These are phyloP conservation scores for Boletus fagicola DNA, from an alignment of 768 basidiomycete genomes.

Conservation along the genomic window DNA sequence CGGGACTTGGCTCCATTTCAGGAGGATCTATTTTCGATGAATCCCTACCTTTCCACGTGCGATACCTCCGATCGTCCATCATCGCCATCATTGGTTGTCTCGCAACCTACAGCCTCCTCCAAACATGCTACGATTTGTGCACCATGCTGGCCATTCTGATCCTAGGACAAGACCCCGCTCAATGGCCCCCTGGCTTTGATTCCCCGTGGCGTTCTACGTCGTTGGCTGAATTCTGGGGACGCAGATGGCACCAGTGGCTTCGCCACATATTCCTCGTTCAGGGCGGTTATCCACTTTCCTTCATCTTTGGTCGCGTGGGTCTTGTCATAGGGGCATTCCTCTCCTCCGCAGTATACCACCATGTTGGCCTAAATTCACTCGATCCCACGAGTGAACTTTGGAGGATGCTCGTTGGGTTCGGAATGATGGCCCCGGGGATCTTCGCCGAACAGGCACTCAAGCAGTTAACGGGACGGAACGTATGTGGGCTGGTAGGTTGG, in stretches of 20 bases:
- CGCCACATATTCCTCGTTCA: slow-evolving; percentile 33
- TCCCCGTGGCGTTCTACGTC: slow-evolving; percentile 37
- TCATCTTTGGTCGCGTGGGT: slow-evolving; percentile 47
- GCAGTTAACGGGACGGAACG: slow-evolving; percentile 24
- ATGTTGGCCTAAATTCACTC: slow-evolving; percentile 47
- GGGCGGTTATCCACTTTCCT: slow-evolving; percentile 29
- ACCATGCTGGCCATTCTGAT: slow-evolving; percentile 18
- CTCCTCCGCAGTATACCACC: slow-evolving; percentile 55
- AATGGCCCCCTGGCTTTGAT: slow-evolving; percentile 35
- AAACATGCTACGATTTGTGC: slow-evolving; percentile 30
- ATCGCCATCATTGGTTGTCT: neutral
- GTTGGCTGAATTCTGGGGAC: slow-evolving; percentile 35
- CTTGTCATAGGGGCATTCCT: slow-evolving; percentile 54
- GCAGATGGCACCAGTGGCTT: slow-evolving; percentile 38
- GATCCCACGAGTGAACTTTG: slow-evolving; percentile 44
- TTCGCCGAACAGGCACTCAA: slow-evolving; percentile 40
- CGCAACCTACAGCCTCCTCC: slow-evolving; percentile 24
- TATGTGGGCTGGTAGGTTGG: slow-evolving; percentile 32
- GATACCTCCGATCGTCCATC: neutral
- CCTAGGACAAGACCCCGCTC: slow-evolving; percentile 25
- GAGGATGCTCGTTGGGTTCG: slow-evolving; percentile 46
- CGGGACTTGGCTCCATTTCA: neutral
- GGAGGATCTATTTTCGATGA: neutral
- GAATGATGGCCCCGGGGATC: slow-evolving; percentile 52
- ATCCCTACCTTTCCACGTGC: neutral